Base-by-base conservation (phyloP, 768 basidiomycete genomes). In the Agrocybe praecox region DNA sequence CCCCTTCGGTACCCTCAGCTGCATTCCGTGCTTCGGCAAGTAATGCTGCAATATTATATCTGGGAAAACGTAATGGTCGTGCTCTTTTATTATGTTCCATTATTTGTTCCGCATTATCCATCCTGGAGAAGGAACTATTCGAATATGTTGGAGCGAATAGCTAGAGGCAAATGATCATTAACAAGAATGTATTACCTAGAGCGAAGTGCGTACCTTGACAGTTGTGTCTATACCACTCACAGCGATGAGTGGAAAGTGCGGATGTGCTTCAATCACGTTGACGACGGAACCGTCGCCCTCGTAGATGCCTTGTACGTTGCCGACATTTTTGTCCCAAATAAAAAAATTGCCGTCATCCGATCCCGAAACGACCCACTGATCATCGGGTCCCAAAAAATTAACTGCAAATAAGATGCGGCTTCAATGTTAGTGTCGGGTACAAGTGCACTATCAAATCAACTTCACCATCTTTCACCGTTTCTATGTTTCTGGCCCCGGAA, bases 321-420 rank as follows among this genome's bases (percentile, higher is more conserved):
- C 87, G 15, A 80, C 80, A 17, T 72, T 69, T 66, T 95, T 95
- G 57, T 83, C 76, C 94, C 94, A 96, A 14, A 95, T 76, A 68
- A 96, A 96, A 70, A 90, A 87, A 66, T 91, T 87, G 1, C 90
- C 90, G 60, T 94, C 92, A 64, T 96, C 94, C 4, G 89, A 92
- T 7, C 94, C 94, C 21, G 92, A 93, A 12, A 83, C 78, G 19
- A 96, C 82, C 55, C 80, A 90, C 69, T 95, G 89, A 52, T 93
- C 89, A 43, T 72, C 71, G 6, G 88, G 86, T 0, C 94, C 94
- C 36, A 95, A 72, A 67, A 92, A 95, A 68, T 92, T 95, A 34
- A 93, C 93, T 94, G 56, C 36, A 21, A 24, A 24, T 23, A 51
- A 19, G 15, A 49, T 19, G 8, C 5, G n/a, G 34, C 4, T 23